phyloP scores from a whole-genome alignment of 202 grass and related monocot species.

The Eragrostis tef region DNA sequence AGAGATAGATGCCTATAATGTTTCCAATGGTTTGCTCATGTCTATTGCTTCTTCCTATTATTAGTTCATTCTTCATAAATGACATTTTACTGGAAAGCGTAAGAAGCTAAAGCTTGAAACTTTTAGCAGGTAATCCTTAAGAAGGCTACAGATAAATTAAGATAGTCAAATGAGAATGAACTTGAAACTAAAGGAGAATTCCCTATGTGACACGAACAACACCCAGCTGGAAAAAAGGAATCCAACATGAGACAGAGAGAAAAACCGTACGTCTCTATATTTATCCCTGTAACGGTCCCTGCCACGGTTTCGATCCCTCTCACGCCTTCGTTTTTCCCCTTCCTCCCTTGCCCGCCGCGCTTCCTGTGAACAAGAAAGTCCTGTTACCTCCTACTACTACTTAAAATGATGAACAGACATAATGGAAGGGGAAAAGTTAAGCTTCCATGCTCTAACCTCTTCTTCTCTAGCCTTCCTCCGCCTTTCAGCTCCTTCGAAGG shows the following conservation, averaged over 20 bases:
- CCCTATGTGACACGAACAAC: neutral
- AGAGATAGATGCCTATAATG: neutral
- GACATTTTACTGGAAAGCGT: neutral
- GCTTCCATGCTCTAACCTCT: constrained; percentile 56
- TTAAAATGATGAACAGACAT: neutral
- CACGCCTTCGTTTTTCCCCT: constrained; percentile 70
- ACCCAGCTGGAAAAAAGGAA: neutral
- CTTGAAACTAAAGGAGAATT: neutral
- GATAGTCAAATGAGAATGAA: neutral
- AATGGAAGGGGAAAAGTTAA: constrained; percentile 1
- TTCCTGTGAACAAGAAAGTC: constrained; percentile 58
- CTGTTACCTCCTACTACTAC: neutral
- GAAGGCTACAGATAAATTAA: neutral
- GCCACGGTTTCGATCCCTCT: constrained; percentile 64
- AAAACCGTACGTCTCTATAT: constrained; percentile 58
- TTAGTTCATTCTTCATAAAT: neutral
- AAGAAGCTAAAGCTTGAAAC: constrained; percentile 6
- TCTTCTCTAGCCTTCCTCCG: constrained; percentile 80
- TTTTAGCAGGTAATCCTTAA: constrained; percentile 14
- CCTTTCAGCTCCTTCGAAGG: constrained; percentile 86
- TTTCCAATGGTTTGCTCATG: neutral
- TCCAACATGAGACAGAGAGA: neutral
- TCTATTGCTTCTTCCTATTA: neutral
- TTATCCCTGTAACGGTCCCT: constrained; percentile 73
- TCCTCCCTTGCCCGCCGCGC: constrained; percentile 71